Base-by-base conservation (phyloP, 2,329 filamentous ascomycete genomes). In the Paracamarosporium sp. region DNA sequence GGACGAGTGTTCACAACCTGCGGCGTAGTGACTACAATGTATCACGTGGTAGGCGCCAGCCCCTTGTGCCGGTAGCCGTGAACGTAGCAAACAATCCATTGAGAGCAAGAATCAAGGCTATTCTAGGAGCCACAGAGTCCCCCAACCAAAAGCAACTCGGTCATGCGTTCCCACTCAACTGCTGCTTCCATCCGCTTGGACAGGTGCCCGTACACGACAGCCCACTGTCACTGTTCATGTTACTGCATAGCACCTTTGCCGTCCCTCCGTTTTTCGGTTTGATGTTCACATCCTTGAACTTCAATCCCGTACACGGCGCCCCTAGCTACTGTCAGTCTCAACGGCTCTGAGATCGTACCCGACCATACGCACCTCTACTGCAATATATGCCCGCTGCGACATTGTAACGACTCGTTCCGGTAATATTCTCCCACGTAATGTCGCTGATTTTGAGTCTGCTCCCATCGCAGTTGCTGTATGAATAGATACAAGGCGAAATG, bases 391-490 rank as follows among this genome's bases (percentile, higher is more conserved):
- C 80, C 6, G 76, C 76, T 2, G 78, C 81, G 22, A 83, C 76
- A 62, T 83, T 83, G 60, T 82, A 83, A 30, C 78, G 70, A 56
- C 76, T 79, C 2, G 81, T 83, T 5, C 82, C 82, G 1, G 78
- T 80, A 50, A 84, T 77, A 62, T 84, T 84, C 55, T 80, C 75
- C 80, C 80, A 83, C 36, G 73, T 79, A 24, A 84, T 70, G 60
- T 83, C 79, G 35, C 71, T 72, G 55, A 84, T 83, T 50, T 78
- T 68, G 24, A 71, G 41, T 11, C 58, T 56, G n/a, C 50, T 58
- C 1, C 33, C 25, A 48, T 70, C 67, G 46, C 67, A 71, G n/a
- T 68, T 68, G 1, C 30, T 53, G 50, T 66, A 69, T 15, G 50
- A 57, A 70, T 82, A 82, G 63, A 81, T 82, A 61, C 80, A 83